A percentile compares a stretch with the other conserved stretches of the same genome.
phyloP scores from a whole-genome alignment of 2,329 filamentous ascomycete species.

The Coniosporium tulheliwenetii region DNA sequence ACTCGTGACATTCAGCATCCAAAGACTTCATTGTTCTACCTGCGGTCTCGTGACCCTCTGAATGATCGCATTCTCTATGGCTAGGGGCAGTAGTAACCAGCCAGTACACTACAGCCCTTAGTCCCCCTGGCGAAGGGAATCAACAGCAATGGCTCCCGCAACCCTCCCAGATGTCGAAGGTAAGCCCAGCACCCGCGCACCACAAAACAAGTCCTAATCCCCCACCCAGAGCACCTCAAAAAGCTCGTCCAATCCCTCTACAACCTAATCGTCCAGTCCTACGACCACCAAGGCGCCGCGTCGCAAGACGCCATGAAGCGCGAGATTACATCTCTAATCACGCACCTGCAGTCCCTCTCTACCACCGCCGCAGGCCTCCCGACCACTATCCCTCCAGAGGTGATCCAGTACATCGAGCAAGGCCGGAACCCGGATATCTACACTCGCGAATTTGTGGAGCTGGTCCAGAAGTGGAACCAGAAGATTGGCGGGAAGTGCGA shows the following conservation, averaged over 20 bases:
- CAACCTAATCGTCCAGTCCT: conserved; percentile 40
- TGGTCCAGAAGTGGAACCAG: conserved; percentile 46
- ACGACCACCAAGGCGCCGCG: conserved; percentile 41
- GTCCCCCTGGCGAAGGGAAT: no score
- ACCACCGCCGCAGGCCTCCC: conserved; percentile 31
- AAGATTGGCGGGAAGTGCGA: conserved; percentile 44
- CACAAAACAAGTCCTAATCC: conserved; percentile 1
- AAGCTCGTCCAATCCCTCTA: conserved; percentile 47
- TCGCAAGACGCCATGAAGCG: conserved; percentile 41
- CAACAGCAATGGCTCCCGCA: conserved; percentile 10
- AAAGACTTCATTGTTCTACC: no score
- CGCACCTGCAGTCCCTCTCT: conserved; percentile 37
- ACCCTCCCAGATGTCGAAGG: conserved; percentile 16
- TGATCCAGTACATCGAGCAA: conserved; percentile 46
- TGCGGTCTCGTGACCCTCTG: no score
- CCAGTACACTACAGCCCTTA: no score
- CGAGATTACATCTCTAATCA: conserved; percentile 38
- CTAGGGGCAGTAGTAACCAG: no score
- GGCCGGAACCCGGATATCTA: conserved; percentile 52
- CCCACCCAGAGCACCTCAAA: conserved; percentile 34
- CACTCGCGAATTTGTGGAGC: conserved; percentile 49
- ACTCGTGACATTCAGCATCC: no score
- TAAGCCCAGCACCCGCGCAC: conserved; percentile 4
- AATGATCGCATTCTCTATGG: no score
- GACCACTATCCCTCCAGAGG: conserved; percentile 42